Base-by-base conservation (phyloP, 139 green algal species). In the Chlorella sorokiniana region DNA sequence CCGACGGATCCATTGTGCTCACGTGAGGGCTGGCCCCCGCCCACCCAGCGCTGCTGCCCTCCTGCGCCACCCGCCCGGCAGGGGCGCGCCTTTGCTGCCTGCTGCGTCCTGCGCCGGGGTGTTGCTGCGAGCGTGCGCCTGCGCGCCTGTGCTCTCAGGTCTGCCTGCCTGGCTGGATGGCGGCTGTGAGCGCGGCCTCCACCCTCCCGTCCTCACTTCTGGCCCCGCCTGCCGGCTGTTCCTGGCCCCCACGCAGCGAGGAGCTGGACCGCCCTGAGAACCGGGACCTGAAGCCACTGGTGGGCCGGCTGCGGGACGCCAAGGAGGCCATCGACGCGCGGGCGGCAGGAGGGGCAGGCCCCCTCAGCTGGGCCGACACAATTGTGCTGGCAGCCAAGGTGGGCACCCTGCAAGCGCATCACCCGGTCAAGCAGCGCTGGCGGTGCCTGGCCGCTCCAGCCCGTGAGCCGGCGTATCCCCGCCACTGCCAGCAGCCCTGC, bases 241-340 rank as follows among this genome's bases (percentile, higher is more conserved):
- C 16, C 48, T 56, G 18, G 23, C 56, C 16, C 56, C 9, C 25
- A 25, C 54, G 48, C 81, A 95, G 91, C n/a, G 92, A 95, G 69
- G 93, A 97, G 88, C 76, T 94, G 51, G 54, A 62, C 29, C 78
- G 94, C 1, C 85, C 88, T 1, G 93, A 95, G 81, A 97, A 96
- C 79, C 83, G 85, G 1, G 76, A 44, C 35, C 84, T 97, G 22
- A 90, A 92, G 73, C 51, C 78, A 3, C 44, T 90, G 1, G 84
- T 96, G 11, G 59, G 71, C 29, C 41, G 42, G 40, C 29, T 81
- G 59, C 14, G 31, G 27, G 69, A 87, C 33, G 90, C 86, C 48
- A 95, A 94, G 87, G 72, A 82, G 29, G 86, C 86, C 25, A 91
- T 97, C 25, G 91, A 97, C 63, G 85, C 76, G 22, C 79, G 80